phyloP scores from a whole-genome alignment of 1,284 basidiomycete genomes.

The Trametes sp. region DNA sequence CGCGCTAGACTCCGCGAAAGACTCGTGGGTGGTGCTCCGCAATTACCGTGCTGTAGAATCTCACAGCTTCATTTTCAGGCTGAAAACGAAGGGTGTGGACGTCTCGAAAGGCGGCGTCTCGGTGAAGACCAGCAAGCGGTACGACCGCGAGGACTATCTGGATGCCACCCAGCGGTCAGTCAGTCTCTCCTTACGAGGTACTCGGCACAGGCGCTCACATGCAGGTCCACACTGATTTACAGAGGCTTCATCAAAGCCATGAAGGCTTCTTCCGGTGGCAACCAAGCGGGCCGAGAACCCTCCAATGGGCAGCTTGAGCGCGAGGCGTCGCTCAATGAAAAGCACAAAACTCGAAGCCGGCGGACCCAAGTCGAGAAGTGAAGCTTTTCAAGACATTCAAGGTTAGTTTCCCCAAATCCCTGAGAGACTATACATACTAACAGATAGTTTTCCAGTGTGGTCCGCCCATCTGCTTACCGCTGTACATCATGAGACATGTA shows the following conservation, averaged over 20 bases:
- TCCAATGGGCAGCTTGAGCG: not conserved
- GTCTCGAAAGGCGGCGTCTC: conserved; percentile 65
- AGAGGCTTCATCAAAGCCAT: conserved; percentile 34
- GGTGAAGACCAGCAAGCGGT: conserved; percentile 65
- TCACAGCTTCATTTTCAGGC: conserved; percentile 42
- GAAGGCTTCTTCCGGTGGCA: conserved; percentile 29
- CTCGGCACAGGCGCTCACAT: not conserved
- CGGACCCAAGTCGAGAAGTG: conserved; percentile 17
- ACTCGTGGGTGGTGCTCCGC: conserved; percentile 26
- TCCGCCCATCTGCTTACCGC: no score
- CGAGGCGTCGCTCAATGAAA: conserved; percentile 12
- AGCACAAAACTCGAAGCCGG: conserved; percentile 2
- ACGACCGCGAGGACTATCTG: conserved; percentile 68
- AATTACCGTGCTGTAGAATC: not conserved
- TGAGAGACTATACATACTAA: no score
- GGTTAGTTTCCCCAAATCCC: no score
- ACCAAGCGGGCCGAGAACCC: conserved; percentile 14
- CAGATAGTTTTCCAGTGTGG: no score
- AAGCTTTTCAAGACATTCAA: no score
- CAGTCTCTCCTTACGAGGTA: not conserved
- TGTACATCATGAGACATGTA: no score
- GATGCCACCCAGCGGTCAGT: conserved; percentile 74
- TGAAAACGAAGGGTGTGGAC: conserved; percentile 62
- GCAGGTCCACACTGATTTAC: not conserved
- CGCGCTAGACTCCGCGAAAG: conserved; percentile 32